These are phyloP conservation scores for Gilbertella persicaria DNA, from an alignment of 371 early-diverging fungal species.

Conservation along the genomic window DNA sequence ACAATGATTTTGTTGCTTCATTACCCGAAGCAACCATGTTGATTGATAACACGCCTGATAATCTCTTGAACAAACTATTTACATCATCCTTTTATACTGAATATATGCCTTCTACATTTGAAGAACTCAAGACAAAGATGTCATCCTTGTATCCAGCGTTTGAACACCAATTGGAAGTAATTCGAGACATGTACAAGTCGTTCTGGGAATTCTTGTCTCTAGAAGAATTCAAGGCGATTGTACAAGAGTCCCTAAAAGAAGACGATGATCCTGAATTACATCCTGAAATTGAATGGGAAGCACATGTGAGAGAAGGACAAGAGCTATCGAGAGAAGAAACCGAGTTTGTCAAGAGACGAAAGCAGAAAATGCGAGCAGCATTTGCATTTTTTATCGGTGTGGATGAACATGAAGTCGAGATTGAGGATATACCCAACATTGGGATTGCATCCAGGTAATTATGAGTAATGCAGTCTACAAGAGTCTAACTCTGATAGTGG, in stretches of 20 bases:
- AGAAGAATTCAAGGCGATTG: conserved; percentile 37
- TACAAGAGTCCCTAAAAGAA: conserved; percentile 28
- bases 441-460: conserved; percentile 65
- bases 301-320: conserved; percentile 42
- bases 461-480: neutral
- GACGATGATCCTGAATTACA: conserved; percentile 18
- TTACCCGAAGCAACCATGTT: conserved; percentile 6
- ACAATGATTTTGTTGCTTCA: conserved; percentile 15
- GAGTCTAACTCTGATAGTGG: conserved; percentile 59
- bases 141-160: conserved; percentile 27
- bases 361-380: conserved; percentile 46
- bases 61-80: neutral
- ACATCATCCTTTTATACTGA: neutral
- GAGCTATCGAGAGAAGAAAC: conserved; percentile 49
- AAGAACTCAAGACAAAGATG: conserved; percentile 25
- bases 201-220: conserved; percentile 39
- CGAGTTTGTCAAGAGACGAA: conserved; percentile 49
- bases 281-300: conserved; percentile 39
- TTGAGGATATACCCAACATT: conserved; percentile 65
- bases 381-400: conserved; percentile 76
- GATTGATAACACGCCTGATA: conserved; percentile 2
- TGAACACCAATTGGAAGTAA: conserved; percentile 24
- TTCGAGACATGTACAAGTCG: conserved; percentile 29
- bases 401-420: conserved; percentile 53
- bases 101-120: conserved; percentile 19